Evolutionary conservation across 352 stramenopile species (phyloP), one percentile per base, ranked within the genome.

Genomic region (Lagenidium sp.): DNA sequence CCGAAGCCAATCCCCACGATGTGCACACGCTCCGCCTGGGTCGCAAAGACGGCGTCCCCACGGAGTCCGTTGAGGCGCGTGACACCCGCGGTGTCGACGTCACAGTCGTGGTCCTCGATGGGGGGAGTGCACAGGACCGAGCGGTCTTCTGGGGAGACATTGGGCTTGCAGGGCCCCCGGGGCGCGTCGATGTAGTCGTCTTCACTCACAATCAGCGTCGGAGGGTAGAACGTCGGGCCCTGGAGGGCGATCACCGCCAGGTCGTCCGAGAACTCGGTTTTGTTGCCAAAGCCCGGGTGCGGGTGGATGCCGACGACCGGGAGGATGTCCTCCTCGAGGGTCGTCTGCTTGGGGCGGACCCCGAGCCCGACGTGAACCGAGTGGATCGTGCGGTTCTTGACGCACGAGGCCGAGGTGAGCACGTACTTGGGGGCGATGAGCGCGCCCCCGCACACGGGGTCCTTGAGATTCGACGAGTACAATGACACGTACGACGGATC

Each of bases 181-280:
- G n/a, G n/a, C n/a, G n/a, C n/a, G n/a, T n/a, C n/a, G n/a, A n/a
- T n/a, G n/a, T n/a, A n/a, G n/a, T n/a, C n/a, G n/a, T n/a, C n/a
- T n/a, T n/a, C 16, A 62, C 30, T 29, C 53, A 47, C 15, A 56
- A 62, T 40, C 19, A 62, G 48, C 30, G 40, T 53, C n/a, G 53
- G 53, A 11, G 24, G 18, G 38, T 62, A 62, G 3, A 62, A 47
- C 0, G 46, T 53, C 21, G 53, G 46, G 4, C 30, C 53, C 11
- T 38, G 41, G 13, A 62, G 47, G 18, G 46, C 19, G 16, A 62
- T 29, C 25, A 62, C 35, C 1, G 53, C 53, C 21, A 62, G 19
- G 19, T 62, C 43, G 34, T 56, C 53, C 4, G 47, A 56, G 16
- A 50, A 28, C 18, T 22, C 31, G 21, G 46, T 56, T 6, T 19